These are phyloP conservation scores for Clonostachys chloroleuca DNA, from an alignment of 2,329 filamentous ascomycete genomes.

Conservation along the genomic window DNA sequence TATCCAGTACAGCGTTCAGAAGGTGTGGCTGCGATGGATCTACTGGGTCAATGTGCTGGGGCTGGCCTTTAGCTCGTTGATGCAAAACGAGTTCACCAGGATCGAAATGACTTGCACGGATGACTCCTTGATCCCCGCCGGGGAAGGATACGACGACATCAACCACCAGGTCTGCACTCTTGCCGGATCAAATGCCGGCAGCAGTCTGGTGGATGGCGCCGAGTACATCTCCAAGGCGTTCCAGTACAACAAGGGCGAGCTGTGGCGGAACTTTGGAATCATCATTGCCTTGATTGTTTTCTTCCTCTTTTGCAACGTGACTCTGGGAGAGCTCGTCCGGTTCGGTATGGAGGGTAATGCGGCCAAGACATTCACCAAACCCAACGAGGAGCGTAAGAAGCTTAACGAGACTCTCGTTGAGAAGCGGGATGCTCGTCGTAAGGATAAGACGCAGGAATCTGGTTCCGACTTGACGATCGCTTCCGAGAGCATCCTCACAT, in stretches of 20 bases:
- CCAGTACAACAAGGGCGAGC: slow-evolving; percentile 58
- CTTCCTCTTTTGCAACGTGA: slow-evolving; percentile 72
- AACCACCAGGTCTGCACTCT: slow-evolving; percentile 79
- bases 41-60: slow-evolving; percentile 74
- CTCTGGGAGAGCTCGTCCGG: slow-evolving; percentile 73
- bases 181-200: slow-evolving; percentile 65
- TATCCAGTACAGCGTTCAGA: slow-evolving; percentile 72
- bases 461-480: slow-evolving; percentile 49
- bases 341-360: slow-evolving; percentile 78
- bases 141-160: slow-evolving; percentile 65
- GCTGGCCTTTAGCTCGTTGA: slow-evolving; percentile 70
- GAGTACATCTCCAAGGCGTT: slow-evolving; percentile 68
- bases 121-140: slow-evolving; percentile 66
- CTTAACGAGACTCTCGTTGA: slow-evolving; percentile 59
- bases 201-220: slow-evolving; percentile 55
- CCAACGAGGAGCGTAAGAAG: slow-evolving; percentile 60
- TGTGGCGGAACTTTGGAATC: slow-evolving; percentile 85
- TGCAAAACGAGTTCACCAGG: slow-evolving; percentile 80
- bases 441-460: slow-evolving; percentile 36
- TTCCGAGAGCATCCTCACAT: slow-evolving; percentile 71
- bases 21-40: slow-evolving; percentile 77
- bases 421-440: slow-evolving; percentile 53
- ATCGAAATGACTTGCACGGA: slow-evolving; percentile 65
- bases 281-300: slow-evolving; percentile 69
- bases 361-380: slow-evolving; percentile 71